Evolutionary conservation across 768 basidiomycete species (phyloP).

Genomic region (Hirschioporus abietinus): DNA sequence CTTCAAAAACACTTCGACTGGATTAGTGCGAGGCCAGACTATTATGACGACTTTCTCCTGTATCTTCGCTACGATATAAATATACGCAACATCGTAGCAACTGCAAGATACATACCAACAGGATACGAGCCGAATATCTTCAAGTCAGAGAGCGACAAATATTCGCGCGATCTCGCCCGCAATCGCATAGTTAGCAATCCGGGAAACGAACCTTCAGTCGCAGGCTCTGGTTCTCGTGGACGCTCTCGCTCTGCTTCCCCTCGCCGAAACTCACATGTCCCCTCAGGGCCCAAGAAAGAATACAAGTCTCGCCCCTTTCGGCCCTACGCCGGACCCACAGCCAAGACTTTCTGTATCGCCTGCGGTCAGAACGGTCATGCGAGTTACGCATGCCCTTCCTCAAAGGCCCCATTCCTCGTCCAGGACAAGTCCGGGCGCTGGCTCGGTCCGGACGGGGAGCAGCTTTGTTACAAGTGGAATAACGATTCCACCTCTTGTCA

Average conservation of each 20-base stretch:
- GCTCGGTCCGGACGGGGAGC: background rate
- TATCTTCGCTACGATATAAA: background rate
- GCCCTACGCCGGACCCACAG: background rate
- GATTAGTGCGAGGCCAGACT: background rate
- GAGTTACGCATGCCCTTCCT: background rate
- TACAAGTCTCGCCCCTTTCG: background rate
- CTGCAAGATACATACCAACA: background rate
- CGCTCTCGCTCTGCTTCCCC: background rate
- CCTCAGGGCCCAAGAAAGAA: too few relatives aligned
- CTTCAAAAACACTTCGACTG: background rate
- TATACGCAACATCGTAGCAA: background rate
- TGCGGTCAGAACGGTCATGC: background rate
- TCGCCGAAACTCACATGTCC: background rate
- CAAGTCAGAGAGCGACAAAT: background rate
- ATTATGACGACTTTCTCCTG: background rate
- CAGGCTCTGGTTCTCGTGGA: too few relatives aligned
- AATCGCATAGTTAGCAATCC: too few relatives aligned
- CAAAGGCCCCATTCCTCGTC: background rate
- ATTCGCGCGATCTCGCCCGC: background rate
- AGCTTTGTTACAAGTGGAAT: background rate
- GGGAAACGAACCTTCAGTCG: too few relatives aligned
- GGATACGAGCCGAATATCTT: background rate
- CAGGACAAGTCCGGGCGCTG: background rate
- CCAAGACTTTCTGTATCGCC: background rate
- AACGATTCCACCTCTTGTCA: background rate